Percentiles rank a stretch among this genome's conserved stretches.
phyloP scores from a whole-genome alignment of 2,329 filamentous ascomycete genomes.

The Metarhizium anisopliae region DNA sequence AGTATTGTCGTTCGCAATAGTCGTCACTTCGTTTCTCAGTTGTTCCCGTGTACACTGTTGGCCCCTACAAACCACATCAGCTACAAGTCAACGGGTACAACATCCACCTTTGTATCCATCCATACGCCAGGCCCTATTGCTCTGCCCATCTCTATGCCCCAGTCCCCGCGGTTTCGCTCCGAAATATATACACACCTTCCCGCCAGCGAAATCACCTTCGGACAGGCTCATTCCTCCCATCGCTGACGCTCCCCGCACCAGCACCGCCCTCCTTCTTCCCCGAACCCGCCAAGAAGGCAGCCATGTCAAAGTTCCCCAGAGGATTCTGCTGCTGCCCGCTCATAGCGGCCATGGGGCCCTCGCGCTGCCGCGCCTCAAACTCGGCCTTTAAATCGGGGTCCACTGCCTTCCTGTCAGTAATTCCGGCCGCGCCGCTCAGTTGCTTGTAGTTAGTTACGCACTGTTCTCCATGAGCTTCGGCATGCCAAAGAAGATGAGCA shows the following conservation, averaged over 20 bases:
- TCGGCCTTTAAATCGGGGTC: conserved; percentile 92
- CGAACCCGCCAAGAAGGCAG: conserved; percentile 52
- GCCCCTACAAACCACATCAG: too few relatives aligned
- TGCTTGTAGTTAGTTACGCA: conserved; percentile 37
- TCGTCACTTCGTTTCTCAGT: too few relatives aligned
- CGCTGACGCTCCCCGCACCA: conserved; percentile 13
- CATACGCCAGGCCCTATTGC: too few relatives aligned
- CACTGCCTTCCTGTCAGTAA: conserved; percentile 47
- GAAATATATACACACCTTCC: too few relatives aligned
- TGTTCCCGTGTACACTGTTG: too few relatives aligned
- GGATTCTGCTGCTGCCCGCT: conserved; percentile 31
- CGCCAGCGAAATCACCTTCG: conserved; percentile 17
- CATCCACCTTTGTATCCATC: too few relatives aligned
- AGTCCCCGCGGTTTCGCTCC: too few relatives aligned
- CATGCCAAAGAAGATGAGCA: conserved; percentile 83
- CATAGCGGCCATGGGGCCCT: conserved; percentile 55
- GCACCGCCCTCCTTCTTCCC: conserved; percentile 29
- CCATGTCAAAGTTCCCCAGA: conserved; percentile 52
- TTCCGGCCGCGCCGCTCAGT: too few relatives aligned
- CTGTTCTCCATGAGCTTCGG: conserved; percentile 93
- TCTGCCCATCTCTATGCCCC: too few relatives aligned
- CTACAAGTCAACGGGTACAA: too few relatives aligned
- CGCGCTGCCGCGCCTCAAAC: conserved; percentile 83
- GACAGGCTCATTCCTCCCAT: conserved; percentile 32
- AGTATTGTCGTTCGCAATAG: too few relatives aligned